Conservation (phyloP, 257 asterid species). For the Cordia subcordata region DNA sequence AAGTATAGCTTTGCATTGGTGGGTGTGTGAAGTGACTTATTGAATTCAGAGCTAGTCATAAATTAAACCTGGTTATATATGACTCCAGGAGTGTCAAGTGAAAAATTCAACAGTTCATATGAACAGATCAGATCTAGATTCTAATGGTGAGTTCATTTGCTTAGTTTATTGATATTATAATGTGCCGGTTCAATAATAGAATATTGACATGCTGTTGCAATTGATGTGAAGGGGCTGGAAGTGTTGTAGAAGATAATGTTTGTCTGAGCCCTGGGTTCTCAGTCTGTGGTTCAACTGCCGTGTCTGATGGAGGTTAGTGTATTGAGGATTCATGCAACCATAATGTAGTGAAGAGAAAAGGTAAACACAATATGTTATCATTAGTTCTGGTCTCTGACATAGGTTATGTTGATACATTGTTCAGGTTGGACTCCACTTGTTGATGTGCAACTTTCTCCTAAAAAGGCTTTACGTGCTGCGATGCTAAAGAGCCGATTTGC, state of each 20-base stretch:
- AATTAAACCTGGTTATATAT: conserved; percentile 7
- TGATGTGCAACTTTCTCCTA: conserved; percentile 42
- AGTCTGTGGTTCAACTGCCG: conserved; percentile 24
- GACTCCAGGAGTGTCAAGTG: conserved; percentile 31
- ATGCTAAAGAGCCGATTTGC: conserved; percentile 77
- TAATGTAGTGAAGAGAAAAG: neutral
- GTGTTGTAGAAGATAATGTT: conserved; percentile 25
- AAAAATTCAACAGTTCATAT: conserved; percentile 21
- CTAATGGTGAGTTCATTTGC: conserved; percentile 43
- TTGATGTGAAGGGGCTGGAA: conserved; percentile 37
- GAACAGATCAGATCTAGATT: conserved; percentile 23
- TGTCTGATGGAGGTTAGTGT: conserved; percentile 41
- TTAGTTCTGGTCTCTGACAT: conserved; percentile 1
- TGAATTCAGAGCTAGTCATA: conserved; percentile 6
- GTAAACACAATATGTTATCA: neutral
- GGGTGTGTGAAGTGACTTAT: neutral
- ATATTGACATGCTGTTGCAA: conserved; percentile 20
- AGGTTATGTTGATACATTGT: conserved; percentile 3
- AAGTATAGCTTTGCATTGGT: conserved; percentile 20
- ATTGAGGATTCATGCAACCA: neutral
- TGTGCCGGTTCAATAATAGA: conserved; percentile 3
- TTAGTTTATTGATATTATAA: conserved; percentile 9
- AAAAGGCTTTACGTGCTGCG: conserved; percentile 72
- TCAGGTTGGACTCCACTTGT: conserved; percentile 36
- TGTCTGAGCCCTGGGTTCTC: conserved; percentile 21